Evolutionary conservation across 805 yeast genomes (phyloP), one percentile per base, ranked within the genome.

Genomic region (Starmerella bombicola): DNA sequence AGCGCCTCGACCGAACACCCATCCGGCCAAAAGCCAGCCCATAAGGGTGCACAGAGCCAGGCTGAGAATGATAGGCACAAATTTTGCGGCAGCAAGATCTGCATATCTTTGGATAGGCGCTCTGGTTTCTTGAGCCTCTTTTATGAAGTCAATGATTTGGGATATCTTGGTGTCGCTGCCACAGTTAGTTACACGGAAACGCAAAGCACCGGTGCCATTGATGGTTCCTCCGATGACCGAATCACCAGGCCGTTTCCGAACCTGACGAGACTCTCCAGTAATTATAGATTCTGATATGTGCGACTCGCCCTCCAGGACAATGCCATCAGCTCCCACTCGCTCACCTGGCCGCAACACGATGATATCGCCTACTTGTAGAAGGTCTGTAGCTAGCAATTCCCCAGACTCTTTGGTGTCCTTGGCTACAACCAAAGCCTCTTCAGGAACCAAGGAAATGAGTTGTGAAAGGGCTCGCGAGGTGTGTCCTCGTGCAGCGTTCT

Each of bases 21-120:
- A 12, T 4, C 47, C 51, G 3, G 73, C 35, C 3, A 68, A 30
- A 56, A 64, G 48, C 93, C 93, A 80, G 30, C 69, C 56, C 0
- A 60, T n/a, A 42, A 91, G 78, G 0, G 98, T 86, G 1, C 69
- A 4, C 2, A 72, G 28, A 0, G 95, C 70, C 7, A 93, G 62
- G 0, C 59, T 21, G 22, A 91, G 49, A 15, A 91, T 79, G 1
- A 68, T 58, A 1, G 93, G 93, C 20, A 91, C 96, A 62, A 91
- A 91, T 35, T 73, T 70, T 0, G 93, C 76, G 0, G 96, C 93
- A 33, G 86, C 64, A 39, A 67, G 69, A 60, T 91, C 99, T 1
- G 95, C 93, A 54, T 68, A 80, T 37, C 84, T 67, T 60, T 91
- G 98, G 26, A 88, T 80, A 2, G 96, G 96, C 1, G 96, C 94